These are phyloP conservation scores for Porogramme epimiltina DNA, from an alignment of 1,284 basidiomycete genomes.

Conservation along the genomic window DNA sequence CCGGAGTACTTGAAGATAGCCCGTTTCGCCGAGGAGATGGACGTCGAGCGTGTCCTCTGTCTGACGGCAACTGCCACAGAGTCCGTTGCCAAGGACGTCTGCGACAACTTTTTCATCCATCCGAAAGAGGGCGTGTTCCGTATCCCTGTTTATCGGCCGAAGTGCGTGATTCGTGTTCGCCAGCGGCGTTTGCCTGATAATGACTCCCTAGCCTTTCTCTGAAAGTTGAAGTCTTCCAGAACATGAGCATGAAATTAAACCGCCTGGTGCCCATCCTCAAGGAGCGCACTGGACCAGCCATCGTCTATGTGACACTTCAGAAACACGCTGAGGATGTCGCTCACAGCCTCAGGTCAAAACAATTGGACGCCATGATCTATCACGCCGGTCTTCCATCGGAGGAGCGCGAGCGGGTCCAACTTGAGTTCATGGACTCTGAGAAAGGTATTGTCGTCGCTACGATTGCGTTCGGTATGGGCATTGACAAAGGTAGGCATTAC, in stretches of 20 bases:
- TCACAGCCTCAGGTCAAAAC: conserved; percentile 45
- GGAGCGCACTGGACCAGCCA: conserved; percentile 52
- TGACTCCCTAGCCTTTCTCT: conserved; percentile 51
- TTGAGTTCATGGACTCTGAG: conserved; percentile 63
- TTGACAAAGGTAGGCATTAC: conserved; percentile 57
- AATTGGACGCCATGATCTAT: conserved; percentile 61
- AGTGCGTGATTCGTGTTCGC: conserved; percentile 30
- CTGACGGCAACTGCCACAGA: conserved; percentile 75
- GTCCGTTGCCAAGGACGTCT: conserved; percentile 66
- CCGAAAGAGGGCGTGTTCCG: conserved; percentile 40
- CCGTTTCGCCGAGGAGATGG: conserved; percentile 58
- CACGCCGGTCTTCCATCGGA: conserved; percentile 67
- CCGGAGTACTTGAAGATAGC: conserved; percentile 59
- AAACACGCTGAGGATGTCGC: conserved; percentile 68
- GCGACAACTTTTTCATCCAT: conserved; percentile 54
- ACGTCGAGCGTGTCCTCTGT: conserved; percentile 70
- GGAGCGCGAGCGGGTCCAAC: conserved; percentile 58
- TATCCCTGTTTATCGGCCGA: conserved; percentile 42
- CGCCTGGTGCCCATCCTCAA: conserved; percentile 46
- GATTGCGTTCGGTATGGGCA: conserved; percentile 72
- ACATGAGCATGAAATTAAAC: conserved; percentile 40
- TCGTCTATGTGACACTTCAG: conserved; percentile 73
- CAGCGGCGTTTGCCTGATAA: neutral
- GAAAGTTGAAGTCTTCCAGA: conserved; percentile 51
- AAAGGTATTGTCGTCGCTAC: conserved; percentile 73